Evolutionary conservation across 768 basidiomycete species (phyloP).

Genomic region (Lactarius vividus): DNA sequence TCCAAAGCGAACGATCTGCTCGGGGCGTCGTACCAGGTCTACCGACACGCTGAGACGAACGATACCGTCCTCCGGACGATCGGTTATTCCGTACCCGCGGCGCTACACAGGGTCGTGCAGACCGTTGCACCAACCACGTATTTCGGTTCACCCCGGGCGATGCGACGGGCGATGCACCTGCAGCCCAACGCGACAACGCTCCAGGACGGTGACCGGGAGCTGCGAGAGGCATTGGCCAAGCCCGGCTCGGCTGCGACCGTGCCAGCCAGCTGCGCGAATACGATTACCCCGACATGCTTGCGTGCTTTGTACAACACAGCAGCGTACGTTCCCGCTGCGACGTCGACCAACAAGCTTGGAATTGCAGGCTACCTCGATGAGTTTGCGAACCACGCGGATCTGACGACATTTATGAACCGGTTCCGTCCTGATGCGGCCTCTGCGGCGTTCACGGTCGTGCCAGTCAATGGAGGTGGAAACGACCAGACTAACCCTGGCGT

Average conservation of each 20-base stretch:
- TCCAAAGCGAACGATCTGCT: conserved; percentile 62
- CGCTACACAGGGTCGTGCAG: conserved; percentile 53
- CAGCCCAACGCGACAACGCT: conserved; percentile 43
- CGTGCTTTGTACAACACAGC: conserved; percentile 37
- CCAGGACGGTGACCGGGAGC: no score
- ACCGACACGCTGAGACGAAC: conserved; percentile 47
- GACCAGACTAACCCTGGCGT: no score
- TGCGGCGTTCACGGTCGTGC: no score
- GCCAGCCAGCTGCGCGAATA: conserved; percentile 29
- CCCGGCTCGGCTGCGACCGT: conserved; percentile 31
- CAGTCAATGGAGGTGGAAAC: no score
- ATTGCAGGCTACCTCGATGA: conserved; percentile 22
- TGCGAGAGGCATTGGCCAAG: no score
- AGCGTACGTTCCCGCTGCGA: neutral
- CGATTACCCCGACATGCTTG: no score
- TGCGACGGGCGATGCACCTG: conserved; percentile 53
- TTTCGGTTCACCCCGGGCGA: conserved; percentile 53
- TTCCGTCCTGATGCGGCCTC: no score
- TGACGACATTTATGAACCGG: no score
- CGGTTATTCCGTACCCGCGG: conserved; percentile 55
- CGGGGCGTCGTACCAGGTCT: conserved; percentile 53
- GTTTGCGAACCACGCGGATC: no score
- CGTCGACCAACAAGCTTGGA: conserved; percentile 29
- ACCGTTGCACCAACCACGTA: conserved; percentile 60
- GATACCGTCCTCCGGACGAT: conserved; percentile 55